Evolutionary conservation across 345 rosid genomes (phyloP), one percentile per base, ranked within the genome.

Genomic region (Clarkia xantiana): DNA sequence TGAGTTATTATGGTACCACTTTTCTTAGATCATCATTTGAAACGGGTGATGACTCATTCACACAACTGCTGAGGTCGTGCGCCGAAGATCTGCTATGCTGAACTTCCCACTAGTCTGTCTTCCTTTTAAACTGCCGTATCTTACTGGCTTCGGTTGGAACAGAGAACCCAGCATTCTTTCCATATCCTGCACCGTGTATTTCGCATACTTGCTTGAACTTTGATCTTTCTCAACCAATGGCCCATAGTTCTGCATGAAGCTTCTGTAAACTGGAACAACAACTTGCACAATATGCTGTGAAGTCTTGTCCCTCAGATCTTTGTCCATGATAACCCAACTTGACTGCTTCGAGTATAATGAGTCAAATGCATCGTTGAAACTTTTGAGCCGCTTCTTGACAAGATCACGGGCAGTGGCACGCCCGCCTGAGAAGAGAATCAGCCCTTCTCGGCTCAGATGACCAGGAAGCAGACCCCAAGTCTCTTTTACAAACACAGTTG

Each of bases 321-420:
- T 78, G 48, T 91, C 98, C 0, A 71, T 62, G 56, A 91, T 51
- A 52, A 91, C 76, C 90, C 94, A 86, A 39, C 58, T 62, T 1
- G 81, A 75, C 58, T 86, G 98, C 70, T 80, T 81, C 72, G 66
- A 77, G 51, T 76, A 80, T 85, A 84, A 71, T 40, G 76, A 89
- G 58, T 82, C 98, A 29, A 91, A 78, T n/a, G 87, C 94, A 49
- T 84, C 98, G 14, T 91, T 91, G 65, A 91, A 91, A 10, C 73
- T 68, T 61, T 82, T 87, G 41, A 91, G 59, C 62, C 94, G 75
- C 78, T 81, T 84, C 81, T 91, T 91, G 51, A 91, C 99, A 50
- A 91, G 96, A 70, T 91, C 96, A 53, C 99, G 99, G 47, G 99
- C 96, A 56, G 96, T 87, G 41, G 95, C 99, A 58, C 95, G 95